Evolutionary conservation across 805 yeast species (phyloP), one percentile per base, ranked within the genome.

Genomic region (Wilhelminamyces savonicus): DNA sequence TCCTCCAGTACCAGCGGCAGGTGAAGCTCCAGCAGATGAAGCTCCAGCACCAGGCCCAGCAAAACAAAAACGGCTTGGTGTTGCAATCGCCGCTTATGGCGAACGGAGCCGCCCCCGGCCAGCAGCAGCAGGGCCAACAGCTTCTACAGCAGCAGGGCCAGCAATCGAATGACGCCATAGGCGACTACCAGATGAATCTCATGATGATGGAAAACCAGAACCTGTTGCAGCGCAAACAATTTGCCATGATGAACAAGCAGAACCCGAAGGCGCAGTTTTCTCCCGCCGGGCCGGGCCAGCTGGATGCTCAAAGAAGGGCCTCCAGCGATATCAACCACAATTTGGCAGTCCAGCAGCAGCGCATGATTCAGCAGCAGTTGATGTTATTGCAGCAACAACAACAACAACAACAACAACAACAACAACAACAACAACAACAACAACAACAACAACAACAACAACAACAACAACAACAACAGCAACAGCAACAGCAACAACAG

Each of bases 1-100:
- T 37, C 6, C 34, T 35, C 20, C 53, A 45, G 26, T 41, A 43
- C 28, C 53, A 43, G 25, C 51, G 42, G 23, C 54, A 48, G 30
- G 39, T 44, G 18, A 32, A 47, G 22, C 39, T 47, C 24, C 54
- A 50, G 32, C 56, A 49, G 27, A 36, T 50, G 44, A 40, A 40
- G 37, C 30, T 35, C 16, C 54, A 48, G 22, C 43, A 37, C 21
- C 52, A 46, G 24, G 52, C 45, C 31, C 51, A 44, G 18, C 53
- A 40, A 19, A 36, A 27, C 45, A 23, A 16, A 27, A 39, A 13
- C 45, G 35, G 28, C 19, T 6, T 17, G 19, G 19, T 17, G 19
- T 7, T 17, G 19, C 19, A 17, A 8, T 8, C 19, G 19, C 19
- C 19, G 19, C 19, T 7, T 7, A 17, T 17, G 19, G 8, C 6